Conservation (phyloP, 805 yeast species). For the Saturnispora ahearnii region DNA sequence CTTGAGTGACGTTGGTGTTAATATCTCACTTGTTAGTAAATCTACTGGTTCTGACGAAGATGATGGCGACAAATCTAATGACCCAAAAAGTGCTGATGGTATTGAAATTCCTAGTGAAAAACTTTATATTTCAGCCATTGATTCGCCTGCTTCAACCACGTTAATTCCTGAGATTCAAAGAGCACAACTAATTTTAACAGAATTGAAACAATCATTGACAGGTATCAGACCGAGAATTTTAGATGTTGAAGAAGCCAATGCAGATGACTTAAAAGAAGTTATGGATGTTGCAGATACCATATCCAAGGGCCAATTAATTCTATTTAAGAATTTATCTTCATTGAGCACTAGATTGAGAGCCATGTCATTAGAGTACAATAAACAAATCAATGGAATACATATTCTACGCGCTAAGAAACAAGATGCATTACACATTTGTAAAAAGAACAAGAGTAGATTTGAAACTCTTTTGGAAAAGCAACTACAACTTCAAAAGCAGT, state of each 20-base stretch:
- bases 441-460: neutral
- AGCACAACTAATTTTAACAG: conserved; percentile 8
- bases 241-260: conserved; percentile 8
- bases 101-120: neutral
- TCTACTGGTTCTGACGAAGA: conserved; percentile 3
- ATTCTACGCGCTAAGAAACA: conserved; percentile 11
- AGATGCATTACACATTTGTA: neutral
- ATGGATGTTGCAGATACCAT: conserved; percentile 14
- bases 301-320: conserved; percentile 13
- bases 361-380: conserved; percentile 18
- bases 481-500: conserved; percentile 11
- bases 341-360: conserved; percentile 15
- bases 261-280: conserved; percentile 13
- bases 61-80: neutral
- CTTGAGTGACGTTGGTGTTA: conserved; percentile 8
- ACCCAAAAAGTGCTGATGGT: neutral
- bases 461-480: conserved; percentile 23
- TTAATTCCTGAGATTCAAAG: conserved; percentile 9
- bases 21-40: conserved; percentile 10
- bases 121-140: conserved; percentile 8
- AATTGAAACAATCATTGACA: conserved; percentile 9
- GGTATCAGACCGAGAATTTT: conserved; percentile 7
- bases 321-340: conserved; percentile 15
- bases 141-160: neutral
- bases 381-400: conserved; percentile 20